Base-by-base conservation (phyloP, 306 rosid species). In the Amphicarpaea edgeworthii region DNA sequence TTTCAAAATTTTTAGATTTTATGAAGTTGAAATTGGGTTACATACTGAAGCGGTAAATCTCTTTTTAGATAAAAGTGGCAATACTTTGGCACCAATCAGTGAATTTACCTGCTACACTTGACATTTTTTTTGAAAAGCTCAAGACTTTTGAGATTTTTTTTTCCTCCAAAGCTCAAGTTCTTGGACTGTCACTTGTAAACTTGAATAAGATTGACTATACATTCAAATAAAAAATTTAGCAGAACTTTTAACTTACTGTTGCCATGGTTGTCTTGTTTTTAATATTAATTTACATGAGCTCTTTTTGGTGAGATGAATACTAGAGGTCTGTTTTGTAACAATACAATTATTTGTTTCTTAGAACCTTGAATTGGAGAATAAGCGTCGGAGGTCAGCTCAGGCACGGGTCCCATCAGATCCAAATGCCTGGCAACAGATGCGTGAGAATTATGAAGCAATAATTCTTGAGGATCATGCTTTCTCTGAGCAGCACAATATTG, bases 321-420 rank as follows among this genome's bases (percentile, higher is more conserved):
- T 65, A 10, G 28, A 21, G 20, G 11, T 65, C 47, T 17, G 24
- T 12, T 70, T 62, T 50, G 43, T 77, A 61, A 61, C 30, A 45
- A 74, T 24, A 46, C 20, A 6, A 40, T 21, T 77, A n/a, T 66
- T 34, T 80, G 41, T 58, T 78, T 5, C 63, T 55, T 87, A 91
- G 98, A 88, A 88, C 66, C 78, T 82, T 40, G 98, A 91, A 37
- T 83, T 93, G 87, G 97, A 93, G 83, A 89, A 32, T 77, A 85
- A 73, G 83, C 92, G 97, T 30, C 86, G 92, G 45, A 89, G 86
- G 80, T 89, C 98, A 8, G 92, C 93, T 75, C 96, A 87, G 85
- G 96, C 93, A 11, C 91, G 93, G 74, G 79, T 91, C 81, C 96
- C 96, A 6, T 93, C 98, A 28, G 98, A 93, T 88, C 97, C 98